Evolutionary conservation across 257 asterid species (phyloP).

Genomic region (Solanum chmielewskii): DNA sequence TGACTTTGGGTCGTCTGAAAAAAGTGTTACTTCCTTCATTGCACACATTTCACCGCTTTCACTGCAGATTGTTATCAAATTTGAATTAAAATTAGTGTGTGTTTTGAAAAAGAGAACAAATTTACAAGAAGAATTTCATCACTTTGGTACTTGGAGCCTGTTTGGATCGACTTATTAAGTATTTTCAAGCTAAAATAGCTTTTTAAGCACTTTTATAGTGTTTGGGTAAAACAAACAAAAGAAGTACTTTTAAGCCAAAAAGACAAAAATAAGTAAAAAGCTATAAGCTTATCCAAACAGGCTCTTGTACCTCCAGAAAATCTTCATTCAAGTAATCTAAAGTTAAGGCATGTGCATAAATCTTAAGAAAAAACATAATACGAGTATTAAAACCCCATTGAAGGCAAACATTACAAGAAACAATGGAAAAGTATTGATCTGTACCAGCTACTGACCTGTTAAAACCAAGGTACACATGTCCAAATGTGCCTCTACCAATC

Average conservation of each 20-base stretch:
- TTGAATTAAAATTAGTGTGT: background rate
- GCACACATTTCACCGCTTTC: conserved; percentile 98
- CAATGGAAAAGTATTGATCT: background rate
- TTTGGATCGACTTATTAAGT: background rate
- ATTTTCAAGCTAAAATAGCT: background rate
- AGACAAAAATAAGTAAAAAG: background rate
- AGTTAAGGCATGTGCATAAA: background rate
- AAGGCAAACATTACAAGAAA: conserved; percentile 1
- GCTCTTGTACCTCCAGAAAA: background rate
- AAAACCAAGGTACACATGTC: conserved; percentile 62
- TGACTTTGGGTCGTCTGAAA: conserved; percentile 81
- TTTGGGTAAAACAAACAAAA: background rate
- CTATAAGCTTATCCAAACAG: background rate
- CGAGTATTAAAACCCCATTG: background rate
- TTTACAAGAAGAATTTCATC: background rate
- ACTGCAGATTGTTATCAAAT: conserved; percentile 14
- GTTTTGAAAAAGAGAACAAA: background rate
- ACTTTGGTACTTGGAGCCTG: background rate
- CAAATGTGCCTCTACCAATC: conserved; percentile 41
- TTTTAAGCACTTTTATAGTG: background rate
- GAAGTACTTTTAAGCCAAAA: background rate
- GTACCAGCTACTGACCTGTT: conserved; percentile 50
- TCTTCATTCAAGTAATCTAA: background rate
- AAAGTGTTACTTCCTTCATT: conserved; percentile 89
- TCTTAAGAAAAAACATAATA: background rate